phyloP scores from a whole-genome alignment of 2,329 filamentous ascomycete genomes.

The Zymoseptoria tritici region DNA sequence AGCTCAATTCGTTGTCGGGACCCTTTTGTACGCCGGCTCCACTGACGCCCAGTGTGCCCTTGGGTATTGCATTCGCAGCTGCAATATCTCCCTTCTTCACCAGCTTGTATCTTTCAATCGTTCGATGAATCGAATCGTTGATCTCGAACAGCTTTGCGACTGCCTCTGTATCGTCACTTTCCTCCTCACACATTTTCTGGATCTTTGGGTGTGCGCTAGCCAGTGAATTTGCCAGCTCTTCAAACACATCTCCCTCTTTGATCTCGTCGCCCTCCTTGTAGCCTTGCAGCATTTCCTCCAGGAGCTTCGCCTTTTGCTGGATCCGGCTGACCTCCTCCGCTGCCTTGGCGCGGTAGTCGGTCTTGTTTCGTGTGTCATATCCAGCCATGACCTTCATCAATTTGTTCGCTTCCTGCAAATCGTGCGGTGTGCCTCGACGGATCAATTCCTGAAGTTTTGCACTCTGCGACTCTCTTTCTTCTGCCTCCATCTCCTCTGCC shows the following conservation, averaged over 20 bases:
- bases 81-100: conserved; percentile 93
- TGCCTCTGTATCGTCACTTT: conserved; percentile 92
- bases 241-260: conserved; percentile 59
- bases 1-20: conserved; percentile 69
- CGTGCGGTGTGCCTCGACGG: conserved; percentile 79
- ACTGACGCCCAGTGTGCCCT: conserved; percentile 65
- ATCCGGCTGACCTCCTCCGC: conserved; percentile 92
- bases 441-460: conserved; percentile 98
- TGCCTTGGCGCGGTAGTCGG: conserved; percentile 94
- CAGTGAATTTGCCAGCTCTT: conserved; percentile 80
- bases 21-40: conserved; percentile 57
- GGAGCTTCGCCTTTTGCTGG: conserved; percentile 83
- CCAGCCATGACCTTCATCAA: conserved; percentile 99
- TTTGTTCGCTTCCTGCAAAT: conserved; percentile 92
- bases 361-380: conserved; percentile 90
- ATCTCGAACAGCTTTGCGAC: conserved; percentile 94
- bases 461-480: conserved; percentile 88
- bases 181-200: conserved; percentile 98
- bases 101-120: conserved; percentile 88
- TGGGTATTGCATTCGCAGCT: conserved; percentile 72
- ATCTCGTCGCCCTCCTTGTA: conserved; percentile 77
- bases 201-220: conserved; percentile 97
- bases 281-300: conserved; percentile 86
- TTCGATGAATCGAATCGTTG: conserved; percentile 97
- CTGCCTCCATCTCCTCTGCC: conserved; percentile 96